Base-by-base conservation (phyloP, 345 rosid genomes). In the Eucalyptus cloeziana region DNA sequence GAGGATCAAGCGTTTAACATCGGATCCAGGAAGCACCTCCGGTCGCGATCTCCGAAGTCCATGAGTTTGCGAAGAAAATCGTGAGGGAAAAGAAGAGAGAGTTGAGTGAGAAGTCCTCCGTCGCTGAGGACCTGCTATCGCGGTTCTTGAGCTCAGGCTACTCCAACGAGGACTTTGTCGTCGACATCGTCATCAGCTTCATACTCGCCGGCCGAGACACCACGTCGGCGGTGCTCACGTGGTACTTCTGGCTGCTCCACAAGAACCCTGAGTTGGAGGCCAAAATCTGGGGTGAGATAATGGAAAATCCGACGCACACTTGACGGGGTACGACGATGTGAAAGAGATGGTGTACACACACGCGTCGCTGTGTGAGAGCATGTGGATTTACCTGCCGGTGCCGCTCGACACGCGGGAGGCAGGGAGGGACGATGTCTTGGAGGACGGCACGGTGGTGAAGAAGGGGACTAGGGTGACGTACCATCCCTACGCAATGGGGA, bases 141-240 rank as follows among this genome's bases (percentile, higher is more conserved):
- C 49, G 44, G 31, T 95, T 94, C 90, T 91, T 95, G 71, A 91
- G 86, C 89, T 94, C 95, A 2, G 90, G 93, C 50, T 91, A 91
- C 52, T 87, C 93, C 0, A 92, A 92, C 43, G 95, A 92, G 87
- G 89, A 44, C 62, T 85, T 94, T 88, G 71, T 93, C 71, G 87
- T 86, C 4, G 95, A 95, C 64, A 93, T 94, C 50, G 94, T 94
- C 30, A 92, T 95, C 44, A 96, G 95, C 85, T 94, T 95, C 56
- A 91, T 92, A 7, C 91, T 96, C 13, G 95, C 97, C 1, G 96
- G 96, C 56, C 87, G 93, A 24, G 96, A 96, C 91, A 90, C 98
- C 1, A 95, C 94, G 13, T 95, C 94, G 4, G 89, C 96, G 15
- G 96, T 95, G 9, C 88, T 96, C 85, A 93, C 94, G 8, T 96